Conservation (phyloP, 257 asterid species). For the Solanum peruvianum region DNA sequence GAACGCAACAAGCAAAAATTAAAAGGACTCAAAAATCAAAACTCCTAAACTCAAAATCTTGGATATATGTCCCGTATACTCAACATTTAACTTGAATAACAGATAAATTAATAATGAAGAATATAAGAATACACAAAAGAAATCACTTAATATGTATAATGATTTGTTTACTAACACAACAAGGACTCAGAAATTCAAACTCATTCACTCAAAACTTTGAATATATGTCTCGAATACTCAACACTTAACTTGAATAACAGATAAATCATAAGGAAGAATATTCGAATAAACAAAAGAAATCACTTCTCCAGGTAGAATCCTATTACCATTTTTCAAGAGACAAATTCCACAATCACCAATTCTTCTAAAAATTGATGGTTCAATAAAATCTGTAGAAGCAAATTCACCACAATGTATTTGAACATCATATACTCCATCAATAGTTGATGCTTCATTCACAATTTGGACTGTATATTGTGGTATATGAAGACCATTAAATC, state of each 20-base stretch:
- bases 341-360: conserved; percentile 13
- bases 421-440: conserved; percentile 37
- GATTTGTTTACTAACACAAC: too few species aligned
- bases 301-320: conserved; percentile 38
- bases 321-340: conserved; percentile 31
- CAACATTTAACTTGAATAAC: too few species aligned
- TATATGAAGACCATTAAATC: conserved; percentile 34
- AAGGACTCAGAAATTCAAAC: not conserved
- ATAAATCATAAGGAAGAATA: conserved; percentile 33
- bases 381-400: conserved; percentile 39
- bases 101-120: not conserved
- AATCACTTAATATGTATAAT: too few species aligned
- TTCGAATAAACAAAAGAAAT: conserved; percentile 58
- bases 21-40: too few species aligned
- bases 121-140: too few species aligned
- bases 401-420: conserved; percentile 35
- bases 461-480: conserved; percentile 58
- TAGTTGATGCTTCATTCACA: conserved; percentile 29
- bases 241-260: conserved; percentile 26
- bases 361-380: conserved; percentile 41
- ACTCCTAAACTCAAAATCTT: too few species aligned
- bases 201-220: not conserved
- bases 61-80: too few species aligned
- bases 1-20: too few species aligned
- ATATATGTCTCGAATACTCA: not conserved